Base-by-base conservation (phyloP, 306 rosid genomes). In the Ormosia emarginata region DNA sequence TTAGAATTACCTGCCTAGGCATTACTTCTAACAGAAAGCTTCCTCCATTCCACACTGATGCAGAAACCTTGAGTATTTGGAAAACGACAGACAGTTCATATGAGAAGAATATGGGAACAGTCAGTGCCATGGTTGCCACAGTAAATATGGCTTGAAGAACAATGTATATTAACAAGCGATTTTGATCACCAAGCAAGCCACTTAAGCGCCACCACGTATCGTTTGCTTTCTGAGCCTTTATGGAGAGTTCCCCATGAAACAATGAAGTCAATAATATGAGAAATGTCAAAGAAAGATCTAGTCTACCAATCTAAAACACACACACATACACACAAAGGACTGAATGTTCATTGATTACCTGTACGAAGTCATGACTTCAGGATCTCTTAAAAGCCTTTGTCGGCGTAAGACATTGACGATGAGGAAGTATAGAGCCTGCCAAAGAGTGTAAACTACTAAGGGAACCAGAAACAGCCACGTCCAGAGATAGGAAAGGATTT, bases 281-380 rank as follows among this genome's bases (percentile, higher is more conserved):
- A n/a, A 61, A 69, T 14, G 10, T 44, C 43, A 70, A 34, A 41
- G 41, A 66, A n/a, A 40, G 49, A 8, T 24, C 18, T 30, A 77
- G 12, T 7, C n/a, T 36, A 12, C 74, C 15, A 12, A 24, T 52
- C 63, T 14, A 66, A 15, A 69, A 24, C 61, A 75, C 30, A 29
- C n/a, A n/a, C 3, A 6, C 1, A 7, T 1, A 9, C 11, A 33
- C 62, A 59, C 0, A 33, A 64, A 40, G 6, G 10, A 50, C 24
- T 29, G 50, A 12, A 33, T 15, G 56, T 18, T 62, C 46, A 18
- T 43, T 64, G 17, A 65, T 44, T 40, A 93, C 98, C 97, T 92
- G 87, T 92, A 94, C 59, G 98, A 94, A 79, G 98, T 94, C 97
- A 94, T 94, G 80, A 94, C 98, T 88, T 94, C 98, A n/a, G 98